Evolutionary conservation across 352 stramenopile genomes (phyloP).

Genomic region (Saprolegnia parasitica): DNA sequence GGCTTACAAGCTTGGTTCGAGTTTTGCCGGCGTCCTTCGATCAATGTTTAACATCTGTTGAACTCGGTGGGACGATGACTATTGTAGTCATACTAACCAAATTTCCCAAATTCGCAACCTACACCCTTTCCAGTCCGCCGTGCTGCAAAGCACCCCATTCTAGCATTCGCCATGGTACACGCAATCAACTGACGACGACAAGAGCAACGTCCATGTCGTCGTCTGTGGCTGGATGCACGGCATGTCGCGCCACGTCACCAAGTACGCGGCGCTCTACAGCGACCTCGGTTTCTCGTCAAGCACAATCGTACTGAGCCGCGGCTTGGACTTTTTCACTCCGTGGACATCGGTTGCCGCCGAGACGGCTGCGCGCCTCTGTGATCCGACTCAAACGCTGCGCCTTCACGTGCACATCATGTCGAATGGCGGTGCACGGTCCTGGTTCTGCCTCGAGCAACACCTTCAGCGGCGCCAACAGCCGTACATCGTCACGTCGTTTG

Average conservation of each 20-base stretch:
- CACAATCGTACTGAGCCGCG: not conserved
- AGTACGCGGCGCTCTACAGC: not conserved
- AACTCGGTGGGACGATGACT: too few species aligned
- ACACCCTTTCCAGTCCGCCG: too few species aligned
- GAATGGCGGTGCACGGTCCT: not conserved
- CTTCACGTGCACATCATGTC: not conserved
- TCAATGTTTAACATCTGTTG: too few species aligned
- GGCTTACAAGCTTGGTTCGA: too few species aligned
- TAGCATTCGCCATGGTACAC: too few species aligned
- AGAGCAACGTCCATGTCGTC: not conserved
- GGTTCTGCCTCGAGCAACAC: not conserved
- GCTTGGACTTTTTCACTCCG: not conserved
- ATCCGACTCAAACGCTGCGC: not conserved
- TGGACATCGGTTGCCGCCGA: not conserved
- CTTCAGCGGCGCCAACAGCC: not conserved
- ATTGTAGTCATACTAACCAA: too few species aligned
- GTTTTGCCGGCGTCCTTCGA: too few species aligned
- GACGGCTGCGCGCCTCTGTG: not conserved
- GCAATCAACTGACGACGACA: too few species aligned
- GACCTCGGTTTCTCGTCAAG: not conserved
- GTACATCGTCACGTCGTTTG: not conserved
- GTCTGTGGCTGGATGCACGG: not conserved
- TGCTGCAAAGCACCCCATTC: too few species aligned
- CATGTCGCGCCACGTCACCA: not conserved
- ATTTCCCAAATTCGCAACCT: too few species aligned